A percentile compares a stretch with the other conserved stretches of the same genome.
phyloP scores from a whole-genome alignment of 1,284 basidiomycete genomes.

The Leccinum subrobustum region DNA sequence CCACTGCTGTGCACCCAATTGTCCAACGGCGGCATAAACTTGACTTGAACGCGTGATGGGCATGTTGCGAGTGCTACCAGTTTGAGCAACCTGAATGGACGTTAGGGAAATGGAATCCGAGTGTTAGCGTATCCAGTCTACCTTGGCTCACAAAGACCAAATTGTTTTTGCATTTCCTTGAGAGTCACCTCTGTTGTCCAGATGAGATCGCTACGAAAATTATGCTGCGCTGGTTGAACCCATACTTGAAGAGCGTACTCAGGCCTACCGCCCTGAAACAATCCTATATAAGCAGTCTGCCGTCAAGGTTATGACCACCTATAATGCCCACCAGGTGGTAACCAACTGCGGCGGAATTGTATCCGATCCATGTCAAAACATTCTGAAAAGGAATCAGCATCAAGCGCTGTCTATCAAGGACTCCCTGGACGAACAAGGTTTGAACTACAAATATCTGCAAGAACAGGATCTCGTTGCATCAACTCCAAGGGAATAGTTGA shows the following conservation, averaged over 20 bases:
- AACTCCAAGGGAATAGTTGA: slow-evolving; percentile 42
- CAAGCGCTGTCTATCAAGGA: background rate
- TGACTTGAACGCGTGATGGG: slow-evolving; percentile 38
- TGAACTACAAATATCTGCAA: slow-evolving; percentile 32
- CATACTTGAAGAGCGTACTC: slow-evolving; percentile 30
- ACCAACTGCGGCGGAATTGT: slow-evolving; percentile 34
- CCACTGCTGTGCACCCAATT: slow-evolving; percentile 54
- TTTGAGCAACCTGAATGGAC: slow-evolving; percentile 41
- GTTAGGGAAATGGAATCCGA: background rate
- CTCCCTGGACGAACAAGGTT: slow-evolving; percentile 31
- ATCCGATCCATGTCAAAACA: slow-evolving; percentile 43
- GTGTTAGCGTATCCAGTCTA: slow-evolving; percentile 18
- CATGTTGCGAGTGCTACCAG: slow-evolving; percentile 38
- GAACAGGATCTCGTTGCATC: slow-evolving; percentile 39
- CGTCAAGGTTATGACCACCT: background rate
- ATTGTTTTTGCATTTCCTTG: slow-evolving; percentile 19
- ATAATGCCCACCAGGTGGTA: slow-evolving; percentile 38
- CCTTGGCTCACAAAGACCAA: slow-evolving; percentile 41
- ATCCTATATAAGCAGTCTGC: slow-evolving; percentile 2
- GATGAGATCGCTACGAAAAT: background rate
- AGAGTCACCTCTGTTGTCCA: slow-evolving; percentile 10
- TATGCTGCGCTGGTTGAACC: slow-evolving; percentile 12
- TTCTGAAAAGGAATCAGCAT: slow-evolving; percentile 27
- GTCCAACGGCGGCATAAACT: slow-evolving; percentile 40
- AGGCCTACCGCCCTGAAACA: slow-evolving; percentile 22